These are phyloP conservation scores for Fragilaria radians DNA, from an alignment of 108 stramenopile species.

Conservation along the genomic window DNA sequence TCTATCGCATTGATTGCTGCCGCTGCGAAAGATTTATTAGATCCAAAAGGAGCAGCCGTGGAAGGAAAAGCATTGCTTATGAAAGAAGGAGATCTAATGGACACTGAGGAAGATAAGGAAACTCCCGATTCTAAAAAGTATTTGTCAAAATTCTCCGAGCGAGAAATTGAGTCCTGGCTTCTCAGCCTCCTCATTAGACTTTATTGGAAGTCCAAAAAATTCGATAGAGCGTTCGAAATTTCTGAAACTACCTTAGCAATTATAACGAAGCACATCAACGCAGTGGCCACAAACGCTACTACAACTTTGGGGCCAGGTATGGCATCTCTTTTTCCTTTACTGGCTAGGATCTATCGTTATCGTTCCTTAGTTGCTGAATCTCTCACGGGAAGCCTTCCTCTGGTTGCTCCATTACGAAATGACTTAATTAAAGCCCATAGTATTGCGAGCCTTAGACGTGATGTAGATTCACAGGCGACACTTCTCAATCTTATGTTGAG, in stretches of 20 bases:
- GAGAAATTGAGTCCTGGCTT: conserved; percentile 72
- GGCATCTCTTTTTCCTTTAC: conserved; percentile 62
- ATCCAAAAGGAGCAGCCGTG: conserved; percentile 36
- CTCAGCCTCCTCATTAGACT: conserved; percentile 57
- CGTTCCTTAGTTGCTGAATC: conserved; percentile 55
- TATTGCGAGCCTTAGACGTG: conserved; percentile 68
- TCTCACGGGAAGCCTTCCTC: conserved; percentile 19
- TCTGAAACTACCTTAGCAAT: conserved; percentile 41
- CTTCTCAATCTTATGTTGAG: conserved; percentile 77
- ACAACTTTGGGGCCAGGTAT: conserved; percentile 19
- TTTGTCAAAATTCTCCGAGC: conserved; percentile 26
- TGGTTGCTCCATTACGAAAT: conserved; percentile 28
- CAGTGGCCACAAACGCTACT: conserved; percentile 25
- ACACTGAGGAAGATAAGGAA: conserved; percentile 18
- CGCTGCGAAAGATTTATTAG: conserved; percentile 40
- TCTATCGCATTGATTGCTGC: conserved; percentile 39
- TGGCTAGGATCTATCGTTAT: conserved; percentile 75
- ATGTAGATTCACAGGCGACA: conserved; percentile 69
- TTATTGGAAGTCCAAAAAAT: conserved; percentile 46
- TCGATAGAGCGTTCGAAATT: conserved; percentile 34
- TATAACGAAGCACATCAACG: conserved; percentile 32
- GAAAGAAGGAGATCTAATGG: conserved; percentile 10
- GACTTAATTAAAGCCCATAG: conserved; percentile 67
- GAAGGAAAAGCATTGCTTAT: conserved; percentile 31
- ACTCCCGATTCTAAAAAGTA: conserved; percentile 17